These are phyloP conservation scores for Cladosporium sphaerospermum DNA, from an alignment of 2,329 filamentous ascomycete species.

Conservation along the genomic window DNA sequence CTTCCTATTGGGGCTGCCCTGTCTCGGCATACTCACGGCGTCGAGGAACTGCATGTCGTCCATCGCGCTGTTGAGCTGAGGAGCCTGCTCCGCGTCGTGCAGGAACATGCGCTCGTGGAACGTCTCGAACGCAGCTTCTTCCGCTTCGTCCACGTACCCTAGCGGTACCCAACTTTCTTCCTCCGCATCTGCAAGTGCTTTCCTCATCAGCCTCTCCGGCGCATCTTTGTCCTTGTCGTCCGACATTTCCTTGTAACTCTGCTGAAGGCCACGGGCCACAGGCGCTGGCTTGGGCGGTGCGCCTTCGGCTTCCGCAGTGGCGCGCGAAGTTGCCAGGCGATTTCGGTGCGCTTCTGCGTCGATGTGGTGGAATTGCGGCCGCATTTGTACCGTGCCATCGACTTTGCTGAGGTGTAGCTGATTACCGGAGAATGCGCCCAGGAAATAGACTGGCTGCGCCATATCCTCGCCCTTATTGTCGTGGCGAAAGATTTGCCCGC, in stretches of 20 bases:
- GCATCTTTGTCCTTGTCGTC: slow-evolving; percentile 57
- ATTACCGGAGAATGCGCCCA: slow-evolving; percentile 82
- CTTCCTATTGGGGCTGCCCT: slow-evolving; percentile 30
- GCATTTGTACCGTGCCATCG: slow-evolving; percentile 76
- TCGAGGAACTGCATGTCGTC: slow-evolving; percentile 57
- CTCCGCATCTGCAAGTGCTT: slow-evolving; percentile 71
- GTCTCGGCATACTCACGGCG: slow-evolving; percentile 51
- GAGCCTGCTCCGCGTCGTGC: slow-evolving; percentile 37
- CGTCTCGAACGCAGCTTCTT: slow-evolving; percentile 65
- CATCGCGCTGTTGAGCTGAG: slow-evolving; percentile 49
- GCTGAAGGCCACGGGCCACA: slow-evolving; percentile 19
- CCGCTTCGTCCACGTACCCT: slow-evolving; percentile 75
- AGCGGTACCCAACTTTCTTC: slow-evolving; percentile 75
- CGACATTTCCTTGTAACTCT: slow-evolving; percentile 31
- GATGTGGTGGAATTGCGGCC: slow-evolving; percentile 86
- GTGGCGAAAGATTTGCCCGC: slow-evolving; percentile 65
- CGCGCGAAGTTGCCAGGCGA: slow-evolving; percentile 38
- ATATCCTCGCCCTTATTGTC: slow-evolving; percentile 63
- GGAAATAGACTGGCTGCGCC: slow-evolving; percentile 65
- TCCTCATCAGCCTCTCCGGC: slow-evolving; percentile 58
- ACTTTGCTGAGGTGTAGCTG: slow-evolving; percentile 82
- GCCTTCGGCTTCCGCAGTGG: slow-evolving; percentile 38
- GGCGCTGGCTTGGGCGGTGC: slow-evolving; percentile 37
- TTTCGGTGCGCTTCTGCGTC: slow-evolving; percentile 75
- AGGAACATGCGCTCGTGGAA: slow-evolving; percentile 70